Base-by-base conservation (phyloP, 2,329 filamentous ascomycete genomes). In the Aspergillus piperis region DNA sequence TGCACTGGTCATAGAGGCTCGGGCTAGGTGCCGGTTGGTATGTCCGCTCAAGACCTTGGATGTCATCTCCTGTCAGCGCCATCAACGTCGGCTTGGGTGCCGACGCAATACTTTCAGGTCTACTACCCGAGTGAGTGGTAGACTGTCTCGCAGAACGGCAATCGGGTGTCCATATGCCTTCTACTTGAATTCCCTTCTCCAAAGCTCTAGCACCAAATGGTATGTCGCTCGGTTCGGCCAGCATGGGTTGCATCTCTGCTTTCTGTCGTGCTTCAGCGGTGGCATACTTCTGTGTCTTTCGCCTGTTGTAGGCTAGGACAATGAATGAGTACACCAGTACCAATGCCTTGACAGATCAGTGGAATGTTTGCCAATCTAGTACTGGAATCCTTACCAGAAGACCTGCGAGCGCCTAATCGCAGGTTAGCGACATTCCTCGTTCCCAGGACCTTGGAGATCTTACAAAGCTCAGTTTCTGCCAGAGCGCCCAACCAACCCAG, bases 381-480 rank as follows among this genome's bases (percentile, higher is more conserved):
- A 36, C 32, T 32, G 32, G 21, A 50, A 50, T 47, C 52, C 74
- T 62, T 79, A 85, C 83, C 65, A 96, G 92, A 61, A 84, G 85
- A 66, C 85, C 85, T 39, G 82, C 90, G 52, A 96, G 83, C 30
- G 92, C 84, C 91, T 96, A 65, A 59, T 21, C 15, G 39, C 56
- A 6, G 8, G 39, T 69, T 54, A 75, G 69, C 58, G 44, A 38
- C 15, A 39, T 15, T 5, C 8, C 23, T 27, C 17, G 2, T 23
- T 25, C n/a, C 25, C 3, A 19, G 15, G 13, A 11, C 27, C 13
- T 11, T 30, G 19, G 38, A 21, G 21, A 4, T 83, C 90, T 82
- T 80, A 96, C 92, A 80, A 96, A 91, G 56, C 88, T 90, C 87
- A 96, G 88, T 80, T 96, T 88, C 82, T 95, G 86, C 92, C 92